A percentile compares a stretch with the other conserved stretches of the same genome.
These are phyloP conservation scores for Neodidymelliopsis sp. DNA, from an alignment of 2,329 filamentous ascomycete species.

Conservation along the genomic window DNA sequence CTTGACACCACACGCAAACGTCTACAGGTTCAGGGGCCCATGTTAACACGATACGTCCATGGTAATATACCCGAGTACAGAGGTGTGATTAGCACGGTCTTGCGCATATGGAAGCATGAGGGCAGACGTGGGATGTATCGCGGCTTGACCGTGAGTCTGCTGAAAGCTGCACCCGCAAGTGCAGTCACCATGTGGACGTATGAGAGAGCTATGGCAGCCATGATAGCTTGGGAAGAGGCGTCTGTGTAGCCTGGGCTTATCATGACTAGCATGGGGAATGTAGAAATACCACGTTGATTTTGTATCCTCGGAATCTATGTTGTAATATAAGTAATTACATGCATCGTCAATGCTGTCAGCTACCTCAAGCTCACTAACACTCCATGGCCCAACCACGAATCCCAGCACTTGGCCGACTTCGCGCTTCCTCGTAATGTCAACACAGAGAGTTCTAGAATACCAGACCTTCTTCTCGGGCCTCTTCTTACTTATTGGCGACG, in stretches of 20 bases:
- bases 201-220: slow-evolving; percentile 72
- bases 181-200: slow-evolving; percentile 96
- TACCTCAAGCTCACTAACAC: too few species aligned
- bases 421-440: too few species aligned
- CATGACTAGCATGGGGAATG: background rate
- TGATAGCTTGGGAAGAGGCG: slow-evolving; percentile 52
- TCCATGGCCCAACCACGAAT: too few species aligned
- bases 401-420: too few species aligned
- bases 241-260: slow-evolving; percentile 1
- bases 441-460: too few species aligned
- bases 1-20: slow-evolving; percentile 92
- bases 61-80: slow-evolving; percentile 86
- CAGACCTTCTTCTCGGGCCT: too few species aligned
- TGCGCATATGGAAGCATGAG: slow-evolving; percentile 73
- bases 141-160: slow-evolving; percentile 83
- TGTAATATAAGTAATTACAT: too few species aligned
- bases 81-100: slow-evolving; percentile 70
- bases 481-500: too few species aligned
- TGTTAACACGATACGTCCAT: slow-evolving; percentile 78
- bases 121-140: slow-evolving; percentile 84
- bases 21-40: slow-evolving; percentile 94
- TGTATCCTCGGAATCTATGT: too few species aligned
- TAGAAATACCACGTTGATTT: slow-evolving; percentile 6
- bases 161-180: slow-evolving; percentile 94
- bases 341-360: too few species aligned